Evolutionary conservation across 31 red algal species (phyloP), one percentile per base, ranked within the genome.

Genomic region (Bonnemaisonia californica): DNA sequence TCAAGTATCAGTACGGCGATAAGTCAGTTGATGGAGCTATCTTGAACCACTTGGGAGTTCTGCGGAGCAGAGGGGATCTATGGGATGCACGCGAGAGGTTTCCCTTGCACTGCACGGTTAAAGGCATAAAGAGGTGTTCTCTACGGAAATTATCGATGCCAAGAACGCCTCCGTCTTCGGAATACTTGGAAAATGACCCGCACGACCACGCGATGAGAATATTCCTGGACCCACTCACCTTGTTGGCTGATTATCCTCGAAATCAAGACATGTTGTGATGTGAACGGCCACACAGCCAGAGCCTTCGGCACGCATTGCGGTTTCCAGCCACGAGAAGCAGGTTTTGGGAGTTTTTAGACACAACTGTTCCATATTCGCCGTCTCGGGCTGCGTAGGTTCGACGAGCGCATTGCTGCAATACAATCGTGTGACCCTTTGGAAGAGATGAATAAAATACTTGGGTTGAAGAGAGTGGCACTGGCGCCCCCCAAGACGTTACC

Each of bases 61-160:
- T n/a, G n/a, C n/a, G n/a, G n/a, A n/a, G n/a, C n/a, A n/a, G n/a
- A n/a, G n/a, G n/a, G n/a, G n/a, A n/a, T n/a, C n/a, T n/a, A n/a
- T n/a, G n/a, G n/a, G n/a, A n/a, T n/a, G n/a, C n/a, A 55, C 71
- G 29, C 28, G 34, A 62, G 47, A 3, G 26, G 26, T 11, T 7
- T 76, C 71, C 28, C 71, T 76, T n/a, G 3, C 71, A 31, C 47
- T 42, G 41, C 41, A 76, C 71, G 71, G 71, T 9, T 3, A 76
- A 5, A 23, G 28, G 3, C 51, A 26, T 22, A 76, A 76, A 4
- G 3, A 51, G 26, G 45, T 76, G 4, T 39, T 60, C 8, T 26
- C 51, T 4, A 76, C 26, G n/a, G 38, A 57, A 57, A 22, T 39
- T 24, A 42, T 3, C 47, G 71, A 76, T 56, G 35, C 56, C 4